Percentiles rank a stretch among this genome's conserved stretches.
phyloP scores from a whole-genome alignment of 495 filamentous ascomycete species.

The Podospora bellae-mahoneyi region DNA sequence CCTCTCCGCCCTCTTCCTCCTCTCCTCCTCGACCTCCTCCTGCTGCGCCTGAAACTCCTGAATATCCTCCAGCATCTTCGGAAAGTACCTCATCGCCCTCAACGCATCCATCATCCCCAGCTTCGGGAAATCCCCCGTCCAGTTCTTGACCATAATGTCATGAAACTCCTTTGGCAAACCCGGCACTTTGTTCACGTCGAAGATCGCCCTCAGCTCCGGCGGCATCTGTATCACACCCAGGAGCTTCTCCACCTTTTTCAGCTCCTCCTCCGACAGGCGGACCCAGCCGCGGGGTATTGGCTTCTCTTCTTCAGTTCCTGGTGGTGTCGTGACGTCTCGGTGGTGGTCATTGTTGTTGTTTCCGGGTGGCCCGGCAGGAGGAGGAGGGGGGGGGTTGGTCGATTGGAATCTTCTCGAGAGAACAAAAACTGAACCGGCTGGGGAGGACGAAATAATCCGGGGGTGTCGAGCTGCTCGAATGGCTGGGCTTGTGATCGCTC shows the following conservation, averaged over 20 bases:
- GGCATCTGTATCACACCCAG: neutral
- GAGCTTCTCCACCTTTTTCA: conserved; percentile 11
- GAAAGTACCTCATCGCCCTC: conserved; percentile 15
- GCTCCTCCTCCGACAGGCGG: conserved; percentile 32
- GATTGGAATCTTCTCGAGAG: conserved; percentile 25
- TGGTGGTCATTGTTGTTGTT: neutral
- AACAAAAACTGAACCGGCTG: conserved; percentile 11
- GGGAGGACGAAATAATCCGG: conserved; percentile 10
- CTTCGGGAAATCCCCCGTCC: conserved; percentile 55
- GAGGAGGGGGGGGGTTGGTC: conserved; percentile 12
- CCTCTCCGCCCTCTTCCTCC: conserved; percentile 9
- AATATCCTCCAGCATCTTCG: conserved; percentile 16
- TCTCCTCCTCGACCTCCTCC: neutral
- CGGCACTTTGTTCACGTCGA: conserved; percentile 18
- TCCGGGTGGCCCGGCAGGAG: neutral
- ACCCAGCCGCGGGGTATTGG: conserved; percentile 36
- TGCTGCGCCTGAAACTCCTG: conserved; percentile 6
- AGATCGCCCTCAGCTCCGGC: conserved; percentile 1
- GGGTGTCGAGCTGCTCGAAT: conserved; percentile 17
- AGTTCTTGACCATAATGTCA: conserved; percentile 44
- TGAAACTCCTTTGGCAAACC: conserved; percentile 33
- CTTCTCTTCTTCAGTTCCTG: conserved; percentile 10
- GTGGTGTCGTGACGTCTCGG: neutral
- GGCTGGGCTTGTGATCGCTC: conserved; percentile 23
- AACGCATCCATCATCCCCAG: conserved; percentile 59